A percentile compares a stretch with the other conserved stretches of the same genome.
phyloP scores from a whole-genome alignment of 169 alveolate species.

The Pseudocohnilembus persalinus region DNA sequence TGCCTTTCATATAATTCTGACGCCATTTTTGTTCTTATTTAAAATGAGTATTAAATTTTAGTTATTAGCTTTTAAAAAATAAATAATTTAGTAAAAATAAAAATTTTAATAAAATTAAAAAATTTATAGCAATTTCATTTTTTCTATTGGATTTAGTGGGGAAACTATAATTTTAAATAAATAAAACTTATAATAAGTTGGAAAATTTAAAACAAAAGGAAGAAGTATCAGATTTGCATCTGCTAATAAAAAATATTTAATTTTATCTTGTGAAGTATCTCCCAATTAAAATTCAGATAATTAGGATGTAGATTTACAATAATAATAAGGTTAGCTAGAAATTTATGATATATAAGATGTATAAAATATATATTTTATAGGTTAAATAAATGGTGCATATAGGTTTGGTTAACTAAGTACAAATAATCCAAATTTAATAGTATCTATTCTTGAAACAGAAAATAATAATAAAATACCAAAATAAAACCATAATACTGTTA shows the following conservation, averaged over 20 bases:
- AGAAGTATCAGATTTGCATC: conserved; percentile 9
- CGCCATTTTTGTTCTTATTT: conserved; percentile 4
- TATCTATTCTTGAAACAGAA: too few species aligned
- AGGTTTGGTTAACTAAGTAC: too few species aligned
- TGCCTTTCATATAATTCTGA: neutral
- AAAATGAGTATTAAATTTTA: neutral
- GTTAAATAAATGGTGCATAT: too few species aligned
- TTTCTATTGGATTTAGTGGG: conserved; percentile 13
- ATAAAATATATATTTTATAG: too few species aligned
- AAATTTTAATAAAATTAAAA: too few species aligned
- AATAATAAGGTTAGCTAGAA: too few species aligned
- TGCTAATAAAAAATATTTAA: neutral
- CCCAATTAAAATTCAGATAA: neutral
- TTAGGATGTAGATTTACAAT: neutral
- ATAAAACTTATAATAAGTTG: neutral
- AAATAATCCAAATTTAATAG: too few species aligned
- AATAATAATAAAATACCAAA: too few species aligned
- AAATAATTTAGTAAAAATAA: too few species aligned
- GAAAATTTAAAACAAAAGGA: conserved; percentile 9
- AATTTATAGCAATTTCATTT: neutral
- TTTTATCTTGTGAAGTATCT: conserved; percentile 3
- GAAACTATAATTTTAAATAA: conserved; percentile 1
- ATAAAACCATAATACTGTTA: too few species aligned
- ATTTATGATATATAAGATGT: too few species aligned
- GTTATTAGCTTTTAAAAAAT: too few species aligned